Base-by-base conservation (phyloP, 2,329 filamentous ascomycete genomes). In the Monosporascus sp. region DNA sequence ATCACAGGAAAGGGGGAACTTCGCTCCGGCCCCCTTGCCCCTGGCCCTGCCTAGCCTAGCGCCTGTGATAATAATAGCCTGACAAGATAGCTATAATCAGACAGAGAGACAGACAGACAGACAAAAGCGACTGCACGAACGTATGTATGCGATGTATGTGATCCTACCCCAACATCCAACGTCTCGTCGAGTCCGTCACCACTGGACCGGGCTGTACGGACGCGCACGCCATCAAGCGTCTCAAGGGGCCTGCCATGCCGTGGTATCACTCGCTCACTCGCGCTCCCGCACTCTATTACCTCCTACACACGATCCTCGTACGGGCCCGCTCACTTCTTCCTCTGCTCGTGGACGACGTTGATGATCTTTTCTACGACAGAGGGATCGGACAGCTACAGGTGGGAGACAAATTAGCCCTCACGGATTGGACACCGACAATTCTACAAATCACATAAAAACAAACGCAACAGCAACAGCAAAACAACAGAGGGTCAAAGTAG, bases 301-400 rank as follows among this genome's bases (percentile, higher is more conserved):
- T 34, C 1, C 5, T 34, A 34, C 11, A 14, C 31, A 5, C 31
- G 31, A 5, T 11, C 31, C 31, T 6, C 9, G 31, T 34, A 34
- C 5, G 31, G 9, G 31, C 5, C 46, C 39, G 50, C 55, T 72
- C 70, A 81, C 69, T 80, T 81, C 69, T 76, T 79, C 68, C 71
- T 77, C 48, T 75, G 70, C 60, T 82, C 78, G 64, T 93, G 87
- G 50, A 97, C 93, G 47, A 80, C 83, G 57, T 82, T 74, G 69
- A 97, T 96, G 68, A 99, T 97, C 76, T 86, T 93, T 47, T 88
- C 84, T 25, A 99, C 93, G 24, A 97, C 86, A 55, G 78, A 83
- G 47, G 94, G 94, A 70, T 99, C 92, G 55, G 90, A 94, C 50
- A 97, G 82, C 86, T 95, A 61, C 31, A 14, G 31, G 31, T 34